Evolutionary conservation across 2,329 filamentous ascomycete species (phyloP), one percentile per base, ranked within the genome.

Genomic region (Sphaerulina musiva): DNA sequence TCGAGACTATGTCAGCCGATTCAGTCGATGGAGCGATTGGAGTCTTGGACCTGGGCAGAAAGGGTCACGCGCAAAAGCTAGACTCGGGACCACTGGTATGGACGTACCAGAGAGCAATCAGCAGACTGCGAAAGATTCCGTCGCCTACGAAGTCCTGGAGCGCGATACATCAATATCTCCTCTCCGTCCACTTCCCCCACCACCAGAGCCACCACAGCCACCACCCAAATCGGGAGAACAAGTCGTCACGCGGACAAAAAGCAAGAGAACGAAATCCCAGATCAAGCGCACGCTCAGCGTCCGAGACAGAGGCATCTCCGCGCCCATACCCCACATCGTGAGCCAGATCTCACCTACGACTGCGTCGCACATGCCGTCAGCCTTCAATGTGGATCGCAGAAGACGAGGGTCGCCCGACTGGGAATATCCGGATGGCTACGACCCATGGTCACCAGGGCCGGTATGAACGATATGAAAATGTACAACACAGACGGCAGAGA

Each of bases 1-100:
- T 20, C 39, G 42, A 41, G 26, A 51, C 38, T n/a, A 47, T 29
- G 38, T 41, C 11, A 59, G 54, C n/a, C 51, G 54, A 36, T 56
- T 59, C 46, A 61, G 59, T 48, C 36, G 40, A 39, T 51, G 51
- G 51, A 54, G 51, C 43, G 34, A 55, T 23, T 51, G 51, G 51
- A 52, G 51, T 43, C 32, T 55, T 23, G 53, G 48, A 29, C 46
- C 55, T 29, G 39, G 43, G 10, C 26, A 51, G 17, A 48, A 51
- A 39, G 53, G 53, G n/a, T 14, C 50, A 2, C 55, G 55, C 3
- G 42, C 51, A 11, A 38, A 52, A 44, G 55, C 49, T 44, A 54
- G 46, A 29, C 44, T 57, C 31, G 57, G 55, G 4, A 46, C 57
- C 11, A 36, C 49, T n/a, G 44, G 46, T 17, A 44, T 31, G 49